Evolutionary conservation across 2,329 filamentous ascomycete genomes (phyloP), one percentile per base, ranked within the genome.

Genomic region (Penicillium thymicola): DNA sequence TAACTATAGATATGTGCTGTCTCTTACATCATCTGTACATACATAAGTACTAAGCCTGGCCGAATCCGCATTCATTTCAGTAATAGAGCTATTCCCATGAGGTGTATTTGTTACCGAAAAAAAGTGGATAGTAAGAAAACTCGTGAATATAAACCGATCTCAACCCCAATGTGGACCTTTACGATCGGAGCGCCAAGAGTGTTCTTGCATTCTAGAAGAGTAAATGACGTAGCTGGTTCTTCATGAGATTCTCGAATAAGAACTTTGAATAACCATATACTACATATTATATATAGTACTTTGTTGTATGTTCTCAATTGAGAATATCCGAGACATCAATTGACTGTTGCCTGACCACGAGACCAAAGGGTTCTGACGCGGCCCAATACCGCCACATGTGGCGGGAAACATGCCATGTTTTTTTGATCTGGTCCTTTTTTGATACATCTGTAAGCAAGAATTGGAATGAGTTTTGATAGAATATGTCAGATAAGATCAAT

Each of bases 331-430:
- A 30, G 28, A 30, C 30, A 32, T 32, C 30, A 32, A 34, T 41
- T 32, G 38, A 21, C 27, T 30, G 43, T 46, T 57, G 28, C 51
- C 51, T 54, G 43, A 54, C 10, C 25, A n/a, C 32, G 14, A 32
- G 32, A 32, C 30, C 11, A 37, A 37, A 37, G 14, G 14, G 13
- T 44, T 25, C 37, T 55, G 36, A 50, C 41, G 47, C 47, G 47
- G 47, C 53, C 44, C 25, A 50, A 49, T 3, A n/a, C 50, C 18
- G 54, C 48, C 54, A 56, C 48, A 44, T 45, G 48, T 56, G 54
- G 54, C 54, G 41, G 51, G 25, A 18, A 27, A 37, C 32, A 37
- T 18, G 32, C 16, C 14, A 37, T 18, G 32, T 36, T 13, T 36
- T n/a, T 28, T 23, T 13, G 28, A 30, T 30, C 11, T 5, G 28